Percentiles rank a stretch among this genome's conserved stretches.
phyloP scores from a whole-genome alignment of 2,329 filamentous ascomycete species.

The Aspergillus uvarum region DNA sequence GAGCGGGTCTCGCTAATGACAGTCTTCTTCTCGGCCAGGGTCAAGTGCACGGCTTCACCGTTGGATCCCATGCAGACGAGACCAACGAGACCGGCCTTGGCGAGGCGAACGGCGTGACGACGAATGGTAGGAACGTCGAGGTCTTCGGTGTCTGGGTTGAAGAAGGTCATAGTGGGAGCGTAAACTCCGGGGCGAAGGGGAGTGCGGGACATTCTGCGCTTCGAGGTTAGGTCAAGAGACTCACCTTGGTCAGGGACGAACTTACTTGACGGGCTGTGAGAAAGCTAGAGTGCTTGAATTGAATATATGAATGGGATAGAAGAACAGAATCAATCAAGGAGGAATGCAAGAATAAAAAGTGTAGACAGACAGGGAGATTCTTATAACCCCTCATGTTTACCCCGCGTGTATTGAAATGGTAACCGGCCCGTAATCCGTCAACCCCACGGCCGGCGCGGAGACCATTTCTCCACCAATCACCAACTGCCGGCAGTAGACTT shows the following conservation, averaged over 20 bases:
- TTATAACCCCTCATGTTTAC: constrained; percentile 10
- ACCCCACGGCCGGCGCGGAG: constrained; percentile 2
- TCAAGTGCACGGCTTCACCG: constrained; percentile 83
- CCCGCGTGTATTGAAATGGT: constrained; percentile 3
- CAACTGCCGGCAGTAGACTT: background rate
- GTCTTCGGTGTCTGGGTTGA: constrained; percentile 78
- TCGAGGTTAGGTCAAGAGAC: background rate
- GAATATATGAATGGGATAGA: background rate
- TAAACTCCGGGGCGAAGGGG: constrained; percentile 80
- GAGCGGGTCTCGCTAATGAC: constrained; percentile 77
- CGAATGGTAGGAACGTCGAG: constrained; percentile 78
- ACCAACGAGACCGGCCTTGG: constrained; percentile 73
- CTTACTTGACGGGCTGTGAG: background rate
- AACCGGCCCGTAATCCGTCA: constrained; percentile 1
- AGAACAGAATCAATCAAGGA: background rate
- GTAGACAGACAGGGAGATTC: background rate
- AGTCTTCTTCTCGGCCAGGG: constrained; percentile 70
- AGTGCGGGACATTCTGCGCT: constrained; percentile 41
- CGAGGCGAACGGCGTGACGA: constrained; percentile 76
- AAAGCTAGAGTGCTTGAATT: background rate
- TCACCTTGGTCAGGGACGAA: background rate
- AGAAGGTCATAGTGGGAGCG: constrained; percentile 88
- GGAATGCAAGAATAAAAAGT: too few species aligned
- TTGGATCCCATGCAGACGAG: constrained; percentile 88
- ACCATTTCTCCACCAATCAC: constrained; percentile 3